Percentiles rank a stretch among this genome's conserved stretches.
Conservation (phyloP, 1,284 basidiomycete genomes). For the Trichosporon sp. region DNA sequence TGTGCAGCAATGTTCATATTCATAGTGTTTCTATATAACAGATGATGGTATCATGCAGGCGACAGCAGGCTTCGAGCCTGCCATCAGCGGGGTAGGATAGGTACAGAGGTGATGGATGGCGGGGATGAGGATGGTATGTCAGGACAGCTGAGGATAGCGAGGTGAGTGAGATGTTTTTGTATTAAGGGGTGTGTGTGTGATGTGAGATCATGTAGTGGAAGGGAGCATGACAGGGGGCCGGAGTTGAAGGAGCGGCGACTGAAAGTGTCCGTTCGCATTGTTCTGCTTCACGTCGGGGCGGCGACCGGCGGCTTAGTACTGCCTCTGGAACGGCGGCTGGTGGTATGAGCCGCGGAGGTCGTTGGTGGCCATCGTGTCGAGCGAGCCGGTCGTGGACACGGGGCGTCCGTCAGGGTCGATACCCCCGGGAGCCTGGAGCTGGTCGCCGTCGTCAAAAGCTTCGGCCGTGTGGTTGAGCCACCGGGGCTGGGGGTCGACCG, state of each 20-base stretch:
- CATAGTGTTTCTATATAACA: conserved; percentile 4
- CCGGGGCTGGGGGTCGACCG: neutral
- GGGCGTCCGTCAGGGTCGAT: neutral
- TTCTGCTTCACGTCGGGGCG: neutral
- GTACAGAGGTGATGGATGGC: neutral
- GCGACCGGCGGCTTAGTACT: neutral
- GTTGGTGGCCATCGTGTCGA: neutral
- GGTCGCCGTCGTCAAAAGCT: neutral
- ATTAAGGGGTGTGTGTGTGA: neutral
- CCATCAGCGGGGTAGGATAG: neutral
- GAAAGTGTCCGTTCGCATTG: neutral
- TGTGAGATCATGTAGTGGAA: too few species aligned
- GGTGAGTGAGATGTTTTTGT: neutral
- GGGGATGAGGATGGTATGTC: neutral
- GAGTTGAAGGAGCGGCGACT: neutral
- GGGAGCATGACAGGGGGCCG: neutral
- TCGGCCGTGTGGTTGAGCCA: conserved; percentile 6
- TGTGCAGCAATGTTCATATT: conserved; percentile 3
- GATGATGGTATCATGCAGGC: conserved; percentile 4
- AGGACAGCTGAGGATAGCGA: neutral
- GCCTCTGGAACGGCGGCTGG: conserved; percentile 1
- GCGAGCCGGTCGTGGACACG: neutral
- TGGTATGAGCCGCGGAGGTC: conserved; percentile 3
- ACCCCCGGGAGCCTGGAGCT: neutral
- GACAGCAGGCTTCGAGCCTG: neutral